Evolutionary conservation across 371 early-diverging fungal genomes (phyloP), one percentile per base, ranked within the genome.

Genomic region (Zancudomyces culisetae): DNA sequence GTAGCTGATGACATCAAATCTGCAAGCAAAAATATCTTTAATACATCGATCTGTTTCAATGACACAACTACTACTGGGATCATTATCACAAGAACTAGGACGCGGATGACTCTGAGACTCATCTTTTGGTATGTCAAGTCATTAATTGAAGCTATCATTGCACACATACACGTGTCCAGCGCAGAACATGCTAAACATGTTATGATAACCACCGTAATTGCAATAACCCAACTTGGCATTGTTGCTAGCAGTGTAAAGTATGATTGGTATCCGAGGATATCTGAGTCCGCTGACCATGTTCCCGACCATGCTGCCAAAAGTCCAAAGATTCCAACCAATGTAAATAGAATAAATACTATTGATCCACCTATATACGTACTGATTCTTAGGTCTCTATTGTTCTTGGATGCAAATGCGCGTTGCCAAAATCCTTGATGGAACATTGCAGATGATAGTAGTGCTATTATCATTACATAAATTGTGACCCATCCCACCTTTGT

Each of bases 401-500:
- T 63, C 46, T 60, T 60, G 18, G 70, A 64, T 15, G 70, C 57
- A 61, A 69, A 69, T 10, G 69, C 61, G 27, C 70, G 62, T 60
- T 69, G 70, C 70, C 70, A 69, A 41, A 69, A 69, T 24, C 70
- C 70, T 47, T 69, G 70, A 49, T 69, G 69, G 52, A 60, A 67
- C 69, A 67, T 67, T 51, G 60, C 51, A 21, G 68, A 55, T 43
- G 66, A 69, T 24, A 53, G 58, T 35, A 72, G 58, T 27, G 72
- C 72, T 30, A 60, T 55, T 1, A 61, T 60, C 13, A 72, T 54
- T 20, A 66, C 68, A 12, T 61, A 64, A 52, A 72, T 60, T 28
- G 66, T 60, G 57, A 66, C 63, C 53, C 69, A 70, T 29, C 70
- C 68, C 56, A 70, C 57, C 27, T 62, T 67, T 30, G 72, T 68